Base-by-base conservation (phyloP, 768 basidiomycete species). In the Boletus speciosus region DNA sequence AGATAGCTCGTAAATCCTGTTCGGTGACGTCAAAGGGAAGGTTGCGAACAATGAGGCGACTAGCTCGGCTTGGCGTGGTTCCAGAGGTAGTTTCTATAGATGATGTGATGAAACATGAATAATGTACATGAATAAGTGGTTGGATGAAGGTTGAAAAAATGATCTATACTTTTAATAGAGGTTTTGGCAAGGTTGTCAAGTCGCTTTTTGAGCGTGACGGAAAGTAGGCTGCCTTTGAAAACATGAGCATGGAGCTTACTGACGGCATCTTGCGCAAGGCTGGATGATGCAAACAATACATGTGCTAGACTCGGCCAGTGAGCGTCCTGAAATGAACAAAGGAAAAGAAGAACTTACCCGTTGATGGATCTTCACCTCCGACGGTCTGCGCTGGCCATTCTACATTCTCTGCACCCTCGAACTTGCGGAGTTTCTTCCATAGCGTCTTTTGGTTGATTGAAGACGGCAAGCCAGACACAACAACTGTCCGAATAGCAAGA, bases 371-470 rank as follows among this genome's bases (percentile, higher is more conserved):
- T 40, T 77, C 83, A 1, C 78, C 80, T 29, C 66, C 66, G 55
- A 57, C 51, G 0, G 67, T 61, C 40, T 81, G 78, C 3, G 79
- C 65, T 0, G 89, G 88, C 80, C 84, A 90, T 52, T 83, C 83
- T 23, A 90, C 80, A 43, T 82, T 86, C 61, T 88, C 86, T 7
- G 87, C 85, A n/a, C 88, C 89, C 1, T 78, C 67, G 40, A 83
- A 79, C 73, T 95, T 95, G 52, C 89, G 82, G 42, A 93, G 74
- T 66, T 93, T 93, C 71, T 95, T 93, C 90, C 90, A 93, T 0
- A 93, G 71, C 0, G 61, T 63, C 61, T 88, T 87, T 1, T 85
- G 76, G 64, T 88, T 84, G 7, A 88, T 71, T 1, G 75, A 70
- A 1, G 76, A 36, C 0, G 90, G 85, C 8, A 91, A 71, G n/a